Conservation (phyloP, 345 rosid species). For the Acer negundo region DNA sequence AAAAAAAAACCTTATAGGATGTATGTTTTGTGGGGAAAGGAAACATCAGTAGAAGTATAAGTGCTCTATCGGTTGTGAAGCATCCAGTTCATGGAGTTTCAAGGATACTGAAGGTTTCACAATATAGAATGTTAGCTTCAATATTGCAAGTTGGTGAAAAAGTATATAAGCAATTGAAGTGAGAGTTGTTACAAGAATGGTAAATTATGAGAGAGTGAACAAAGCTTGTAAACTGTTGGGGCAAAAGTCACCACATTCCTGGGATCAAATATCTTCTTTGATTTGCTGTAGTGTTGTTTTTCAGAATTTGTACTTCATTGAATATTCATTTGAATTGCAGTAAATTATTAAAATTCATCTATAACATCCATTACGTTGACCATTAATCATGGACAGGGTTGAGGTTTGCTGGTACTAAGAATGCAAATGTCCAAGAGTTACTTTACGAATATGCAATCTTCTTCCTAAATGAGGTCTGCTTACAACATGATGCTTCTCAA, state of each 20-base stretch:
- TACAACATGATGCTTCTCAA: slow-evolving; percentile 25
- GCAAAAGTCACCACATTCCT: not conserved
- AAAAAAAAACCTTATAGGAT: not conserved
- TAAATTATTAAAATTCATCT: slow-evolving; percentile 7
- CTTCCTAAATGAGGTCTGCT: slow-evolving; percentile 84
- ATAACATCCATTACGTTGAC: not conserved
- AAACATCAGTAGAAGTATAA: not conserved
- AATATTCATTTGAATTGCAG: not conserved
- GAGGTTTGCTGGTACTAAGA: slow-evolving; percentile 90
- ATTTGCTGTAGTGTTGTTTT: not conserved
- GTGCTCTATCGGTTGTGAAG: slow-evolving; percentile 3
- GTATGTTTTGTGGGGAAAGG: not conserved
- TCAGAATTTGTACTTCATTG: not conserved
- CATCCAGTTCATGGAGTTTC: not conserved
- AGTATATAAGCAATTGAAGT: not conserved
- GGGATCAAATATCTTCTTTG: not conserved
- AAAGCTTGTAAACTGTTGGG: not conserved
- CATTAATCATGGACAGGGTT: slow-evolving; percentile 60
- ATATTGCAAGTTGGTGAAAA: not conserved
- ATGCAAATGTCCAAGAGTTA: slow-evolving; percentile 83
- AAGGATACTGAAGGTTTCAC: not conserved
- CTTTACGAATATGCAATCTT: slow-evolving; percentile 78
- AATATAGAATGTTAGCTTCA: not conserved
- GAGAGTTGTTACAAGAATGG: not conserved
- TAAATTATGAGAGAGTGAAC: not conserved